Evolutionary conservation across 2,329 filamentous ascomycete genomes (phyloP).

Genomic region (Pyricularia sp.): DNA sequence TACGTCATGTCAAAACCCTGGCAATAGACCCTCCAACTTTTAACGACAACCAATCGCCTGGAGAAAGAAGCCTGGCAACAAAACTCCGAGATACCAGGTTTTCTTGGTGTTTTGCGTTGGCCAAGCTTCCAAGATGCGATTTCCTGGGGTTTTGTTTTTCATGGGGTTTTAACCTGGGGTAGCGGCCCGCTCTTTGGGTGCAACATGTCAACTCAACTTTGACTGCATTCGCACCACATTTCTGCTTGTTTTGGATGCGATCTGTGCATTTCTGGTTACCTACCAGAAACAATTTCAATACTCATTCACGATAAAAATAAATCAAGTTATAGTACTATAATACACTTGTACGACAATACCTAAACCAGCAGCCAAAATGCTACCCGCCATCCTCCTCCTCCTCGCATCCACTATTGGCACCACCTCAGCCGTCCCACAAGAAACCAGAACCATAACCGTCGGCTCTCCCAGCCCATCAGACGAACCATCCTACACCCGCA

Average conservation of each 20-base stretch:
- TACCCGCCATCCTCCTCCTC: neutral
- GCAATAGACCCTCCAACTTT: neutral
- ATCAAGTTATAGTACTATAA: neutral
- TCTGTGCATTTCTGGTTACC: neutral
- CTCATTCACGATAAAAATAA: neutral
- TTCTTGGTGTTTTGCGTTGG: neutral
- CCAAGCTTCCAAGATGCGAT: neutral
- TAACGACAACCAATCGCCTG: neutral
- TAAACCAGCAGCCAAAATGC: neutral
- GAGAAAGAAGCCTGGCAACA: neutral
- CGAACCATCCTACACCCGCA: constrained; percentile 25
- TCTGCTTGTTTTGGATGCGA: neutral
- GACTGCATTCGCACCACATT: neutral
- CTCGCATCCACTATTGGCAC: neutral
- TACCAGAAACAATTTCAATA: too few species aligned
- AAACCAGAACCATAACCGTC: constrained; percentile 22
- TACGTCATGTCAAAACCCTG: neutral
- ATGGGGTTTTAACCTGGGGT: neutral
- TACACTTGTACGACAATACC: neutral
- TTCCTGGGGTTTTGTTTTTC: too few species aligned
- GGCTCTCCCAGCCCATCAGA: constrained; percentile 23
- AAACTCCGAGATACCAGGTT: neutral
- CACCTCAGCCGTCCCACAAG: neutral
- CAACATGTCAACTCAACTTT: neutral
- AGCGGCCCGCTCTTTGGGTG: too few species aligned